Evolutionary conservation across 176 grass and related monocot species (phyloP).

Genomic region (Oryza meridionalis): DNA sequence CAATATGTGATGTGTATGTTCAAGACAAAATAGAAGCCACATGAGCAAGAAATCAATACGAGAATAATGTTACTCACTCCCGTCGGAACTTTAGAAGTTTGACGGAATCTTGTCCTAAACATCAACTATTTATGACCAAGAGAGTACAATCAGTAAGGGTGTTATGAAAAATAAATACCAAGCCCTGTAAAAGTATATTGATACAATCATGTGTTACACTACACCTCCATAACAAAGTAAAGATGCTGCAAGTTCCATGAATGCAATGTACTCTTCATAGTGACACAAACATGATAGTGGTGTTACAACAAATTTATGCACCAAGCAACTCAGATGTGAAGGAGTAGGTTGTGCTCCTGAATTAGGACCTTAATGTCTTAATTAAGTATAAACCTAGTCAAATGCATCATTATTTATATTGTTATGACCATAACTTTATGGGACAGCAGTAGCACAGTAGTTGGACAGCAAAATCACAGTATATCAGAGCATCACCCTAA

Average conservation of each 20-base stretch:
- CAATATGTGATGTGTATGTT: not conserved
- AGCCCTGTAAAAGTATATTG: not conserved
- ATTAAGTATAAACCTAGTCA: not conserved
- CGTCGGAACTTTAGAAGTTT: too few species aligned
- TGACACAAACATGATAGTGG: not conserved
- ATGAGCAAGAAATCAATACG: not conserved
- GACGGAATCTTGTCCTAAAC: too few species aligned
- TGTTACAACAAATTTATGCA: not conserved
- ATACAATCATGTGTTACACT: not conserved
- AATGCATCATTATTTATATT: not conserved
- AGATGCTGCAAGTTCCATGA: not conserved
- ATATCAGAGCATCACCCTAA: not conserved
- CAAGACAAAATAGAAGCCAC: not conserved
- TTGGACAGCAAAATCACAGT: not conserved
- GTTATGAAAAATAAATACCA: not conserved
- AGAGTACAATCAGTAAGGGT: not conserved
- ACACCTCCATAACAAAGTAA: not conserved
- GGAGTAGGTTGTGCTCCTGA: not conserved
- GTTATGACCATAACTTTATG: not conserved
- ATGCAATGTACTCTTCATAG: not conserved
- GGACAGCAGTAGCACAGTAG: not conserved
- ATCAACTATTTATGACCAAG: not conserved
- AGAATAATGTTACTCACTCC: not conserved
- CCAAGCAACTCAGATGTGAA: not conserved
- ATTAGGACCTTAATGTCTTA: not conserved